Percentiles rank a stretch among this genome's conserved stretches.
Conservation (phyloP, 2,329 filamentous ascomycete species). For the Clathrospora elynae region DNA sequence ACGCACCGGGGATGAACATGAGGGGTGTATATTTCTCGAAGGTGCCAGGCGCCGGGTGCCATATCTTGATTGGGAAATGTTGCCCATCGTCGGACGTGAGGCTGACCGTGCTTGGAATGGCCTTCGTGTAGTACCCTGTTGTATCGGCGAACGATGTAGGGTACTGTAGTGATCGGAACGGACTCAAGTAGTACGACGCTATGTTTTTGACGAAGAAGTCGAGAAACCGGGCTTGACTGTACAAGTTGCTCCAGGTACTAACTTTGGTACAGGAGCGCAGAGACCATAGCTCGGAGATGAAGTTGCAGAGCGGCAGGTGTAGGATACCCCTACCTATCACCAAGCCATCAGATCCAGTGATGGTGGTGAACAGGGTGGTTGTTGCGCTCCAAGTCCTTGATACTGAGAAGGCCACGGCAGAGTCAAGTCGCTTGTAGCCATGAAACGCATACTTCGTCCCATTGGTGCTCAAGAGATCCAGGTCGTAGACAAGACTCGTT, state of each 20-base stretch:
- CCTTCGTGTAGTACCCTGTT: constrained; percentile 55
- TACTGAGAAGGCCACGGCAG: constrained; percentile 62
- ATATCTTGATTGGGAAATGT: constrained; percentile 60
- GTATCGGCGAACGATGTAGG: too few relatives aligned
- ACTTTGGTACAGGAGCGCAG: constrained; percentile 47
- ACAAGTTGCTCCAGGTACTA: background rate
- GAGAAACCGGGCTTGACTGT: constrained; percentile 4
- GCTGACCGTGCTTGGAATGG: constrained; percentile 48
- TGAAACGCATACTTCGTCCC: constrained; percentile 62
- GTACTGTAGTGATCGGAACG: constrained; percentile 63
- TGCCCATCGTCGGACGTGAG: constrained; percentile 61
- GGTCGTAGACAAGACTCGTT: constrained; percentile 65
- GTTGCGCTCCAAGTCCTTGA: constrained; percentile 64
- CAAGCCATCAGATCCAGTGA: constrained; percentile 52
- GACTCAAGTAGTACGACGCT: constrained; percentile 59
- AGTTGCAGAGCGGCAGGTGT: constrained; percentile 60
- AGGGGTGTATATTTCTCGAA: constrained; percentile 44
- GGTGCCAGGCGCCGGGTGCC: constrained; percentile 52
- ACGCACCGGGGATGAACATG: constrained; percentile 66
- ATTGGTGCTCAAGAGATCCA: constrained; percentile 62
- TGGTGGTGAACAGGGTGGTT: constrained; percentile 65
- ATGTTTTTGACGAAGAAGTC: constrained; percentile 62
- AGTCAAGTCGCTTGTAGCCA: constrained; percentile 67
- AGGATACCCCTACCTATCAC: constrained; percentile 66
- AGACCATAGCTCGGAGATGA: constrained; percentile 61